These are phyloP conservation scores for Jaltomata sinuosa DNA, from an alignment of 257 asterid species.

Conservation along the genomic window DNA sequence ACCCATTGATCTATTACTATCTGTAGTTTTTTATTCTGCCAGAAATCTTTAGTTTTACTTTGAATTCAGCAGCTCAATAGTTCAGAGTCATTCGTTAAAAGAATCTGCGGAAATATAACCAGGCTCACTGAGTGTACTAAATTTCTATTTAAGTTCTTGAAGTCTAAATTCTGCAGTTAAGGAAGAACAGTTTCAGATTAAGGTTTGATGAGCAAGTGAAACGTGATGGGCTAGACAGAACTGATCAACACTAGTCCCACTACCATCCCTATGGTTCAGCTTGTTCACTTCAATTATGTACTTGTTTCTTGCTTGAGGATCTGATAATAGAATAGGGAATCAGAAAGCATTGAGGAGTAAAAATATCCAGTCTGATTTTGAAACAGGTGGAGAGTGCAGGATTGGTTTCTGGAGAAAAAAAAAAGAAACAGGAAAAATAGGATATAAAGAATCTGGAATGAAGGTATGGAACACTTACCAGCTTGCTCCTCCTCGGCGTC, in stretches of 20 bases:
- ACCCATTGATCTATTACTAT: not conserved
- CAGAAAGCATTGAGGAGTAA: not conserved
- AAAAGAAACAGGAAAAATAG: not conserved
- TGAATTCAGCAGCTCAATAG: not conserved
- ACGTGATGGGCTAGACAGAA: not conserved
- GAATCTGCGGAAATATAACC: not conserved
- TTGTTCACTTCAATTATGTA: not conserved
- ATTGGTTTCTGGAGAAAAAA: not conserved
- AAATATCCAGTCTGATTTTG: not conserved
- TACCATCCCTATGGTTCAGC: not conserved
- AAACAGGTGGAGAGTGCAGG: not conserved
- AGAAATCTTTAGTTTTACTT: not conserved
- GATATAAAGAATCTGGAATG: not conserved
- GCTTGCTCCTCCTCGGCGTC: slow-evolving; percentile 81
- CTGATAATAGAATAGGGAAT: not conserved
- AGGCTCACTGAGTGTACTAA: not conserved
- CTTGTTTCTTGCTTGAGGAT: not conserved
- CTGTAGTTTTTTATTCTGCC: not conserved
- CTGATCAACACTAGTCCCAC: not conserved
- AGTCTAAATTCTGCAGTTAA: not conserved
- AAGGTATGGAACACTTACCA: slow-evolving; percentile 51
- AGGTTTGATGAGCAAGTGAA: not conserved
- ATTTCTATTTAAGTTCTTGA: not conserved
- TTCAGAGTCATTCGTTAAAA: not conserved
- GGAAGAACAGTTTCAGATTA: not conserved